Percentiles rank a stretch among this genome's conserved stretches.
Conservation (phyloP, 2,329 filamentous ascomycete species). For the Ophiosphaerella korrae region DNA sequence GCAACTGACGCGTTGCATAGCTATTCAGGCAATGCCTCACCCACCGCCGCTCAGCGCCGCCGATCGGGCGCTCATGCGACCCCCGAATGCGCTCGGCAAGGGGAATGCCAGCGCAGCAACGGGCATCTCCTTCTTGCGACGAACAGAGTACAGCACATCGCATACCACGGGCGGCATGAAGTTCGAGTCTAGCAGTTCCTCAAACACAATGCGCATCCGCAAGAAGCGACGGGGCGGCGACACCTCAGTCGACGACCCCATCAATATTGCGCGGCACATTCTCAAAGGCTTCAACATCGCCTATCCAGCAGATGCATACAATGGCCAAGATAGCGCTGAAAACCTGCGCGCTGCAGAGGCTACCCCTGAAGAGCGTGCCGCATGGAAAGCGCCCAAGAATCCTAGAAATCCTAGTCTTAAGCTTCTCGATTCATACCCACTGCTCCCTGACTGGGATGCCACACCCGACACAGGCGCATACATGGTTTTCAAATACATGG, state of each 20-base stretch:
- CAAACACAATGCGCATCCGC: slow-evolving; percentile 47
- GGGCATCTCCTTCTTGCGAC: slow-evolving; percentile 88
- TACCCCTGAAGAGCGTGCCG: slow-evolving; percentile 60
- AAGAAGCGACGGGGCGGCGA: slow-evolving; percentile 46
- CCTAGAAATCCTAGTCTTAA: slow-evolving; percentile 62
- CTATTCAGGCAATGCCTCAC: slow-evolving; percentile 78
- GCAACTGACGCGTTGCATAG: slow-evolving; percentile 53
- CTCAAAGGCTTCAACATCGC: slow-evolving; percentile 69
- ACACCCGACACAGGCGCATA: slow-evolving; percentile 64
- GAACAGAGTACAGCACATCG: slow-evolving; percentile 90
- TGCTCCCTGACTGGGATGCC: slow-evolving; percentile 66
- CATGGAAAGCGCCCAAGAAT: slow-evolving; percentile 65
- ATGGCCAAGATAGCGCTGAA: slow-evolving; percentile 65
- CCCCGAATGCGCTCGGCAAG: slow-evolving; percentile 84
- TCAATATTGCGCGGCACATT: slow-evolving; percentile 65
- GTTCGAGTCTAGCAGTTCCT: slow-evolving; percentile 59
- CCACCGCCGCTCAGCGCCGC: slow-evolving; percentile 76
- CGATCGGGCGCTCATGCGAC: slow-evolving; percentile 82
- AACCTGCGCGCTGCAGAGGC: slow-evolving; percentile 60
- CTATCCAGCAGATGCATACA: slow-evolving; percentile 68
- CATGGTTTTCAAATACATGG: slow-evolving; percentile 65
- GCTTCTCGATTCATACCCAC: slow-evolving; percentile 63
- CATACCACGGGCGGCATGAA: slow-evolving; percentile 48
- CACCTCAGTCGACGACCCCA: slow-evolving; percentile 60
- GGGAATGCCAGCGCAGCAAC: slow-evolving; percentile 71